Percentiles rank a stretch among this genome's conserved stretches.
These are phyloP conservation scores for Scutellaria barbata DNA, from an alignment of 257 asterid genomes.

Conservation along the genomic window DNA sequence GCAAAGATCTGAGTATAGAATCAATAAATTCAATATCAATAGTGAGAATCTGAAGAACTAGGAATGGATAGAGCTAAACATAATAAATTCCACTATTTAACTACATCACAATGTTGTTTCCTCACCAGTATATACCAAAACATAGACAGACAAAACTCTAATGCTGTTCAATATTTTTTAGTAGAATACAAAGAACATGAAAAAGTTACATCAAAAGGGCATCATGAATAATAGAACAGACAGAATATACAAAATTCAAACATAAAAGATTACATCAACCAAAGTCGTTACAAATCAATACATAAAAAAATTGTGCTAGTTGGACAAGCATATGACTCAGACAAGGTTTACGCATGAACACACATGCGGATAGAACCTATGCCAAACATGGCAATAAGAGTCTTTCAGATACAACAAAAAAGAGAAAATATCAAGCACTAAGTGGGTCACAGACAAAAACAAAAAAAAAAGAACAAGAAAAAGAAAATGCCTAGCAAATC, in stretches of 20 bases:
- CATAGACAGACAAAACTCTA: slow-evolving; percentile 17
- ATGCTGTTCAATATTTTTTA: not conserved
- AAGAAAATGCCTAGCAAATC: not conserved
- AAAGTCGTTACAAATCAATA: not conserved
- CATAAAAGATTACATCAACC: slow-evolving; percentile 7
- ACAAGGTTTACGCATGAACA: slow-evolving; percentile 15
- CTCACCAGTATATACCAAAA: not conserved
- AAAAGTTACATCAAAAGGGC: not conserved
- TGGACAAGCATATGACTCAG: slow-evolving; percentile 4
- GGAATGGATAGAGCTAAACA: slow-evolving; percentile 9
- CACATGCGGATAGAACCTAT: not conserved
- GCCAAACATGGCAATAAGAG: slow-evolving; percentile 6
- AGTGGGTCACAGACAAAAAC: not conserved
- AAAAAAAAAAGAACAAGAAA: not conserved
- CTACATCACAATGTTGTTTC: not conserved
- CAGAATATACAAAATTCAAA: not conserved
- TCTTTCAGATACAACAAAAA: not conserved
- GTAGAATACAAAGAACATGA: not conserved
- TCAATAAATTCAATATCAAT: slow-evolving; percentile 21
- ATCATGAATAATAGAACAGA: not conserved
- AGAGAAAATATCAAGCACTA: slow-evolving; percentile 2
- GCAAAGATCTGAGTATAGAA: slow-evolving; percentile 67
- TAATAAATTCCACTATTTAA: slow-evolving; percentile 20
- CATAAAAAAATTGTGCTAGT: not conserved
- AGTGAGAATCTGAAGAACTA: not conserved